These are phyloP conservation scores for Pythium apleroticum DNA, from an alignment of 352 stramenopile genomes.

Conservation along the genomic window DNA sequence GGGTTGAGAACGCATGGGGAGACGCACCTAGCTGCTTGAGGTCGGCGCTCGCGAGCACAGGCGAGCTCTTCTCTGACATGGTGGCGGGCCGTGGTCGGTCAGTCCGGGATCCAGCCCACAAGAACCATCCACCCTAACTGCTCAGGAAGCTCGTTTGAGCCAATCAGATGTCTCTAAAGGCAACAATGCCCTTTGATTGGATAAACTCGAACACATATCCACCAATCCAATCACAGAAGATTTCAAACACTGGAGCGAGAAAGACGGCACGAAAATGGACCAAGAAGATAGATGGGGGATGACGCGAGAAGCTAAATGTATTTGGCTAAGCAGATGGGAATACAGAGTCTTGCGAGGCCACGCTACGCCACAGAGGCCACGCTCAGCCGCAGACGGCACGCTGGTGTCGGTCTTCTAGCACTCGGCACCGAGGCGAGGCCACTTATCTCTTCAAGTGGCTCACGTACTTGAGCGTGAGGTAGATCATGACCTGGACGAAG, in stretches of 20 bases:
- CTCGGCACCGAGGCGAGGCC: not conserved
- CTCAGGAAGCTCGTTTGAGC: not conserved
- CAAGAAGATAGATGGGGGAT: not conserved
- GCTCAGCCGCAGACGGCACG: too few relatives aligned
- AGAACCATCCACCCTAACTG: constrained; percentile 20
- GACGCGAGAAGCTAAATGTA: not conserved
- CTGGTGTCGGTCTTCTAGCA: not conserved
- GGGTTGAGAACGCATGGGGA: not conserved
- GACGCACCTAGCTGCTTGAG: constrained; percentile 20
- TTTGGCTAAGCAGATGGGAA: not conserved
- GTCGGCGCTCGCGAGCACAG: constrained; percentile 21
- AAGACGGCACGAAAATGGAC: not conserved
- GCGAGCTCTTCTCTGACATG: constrained; percentile 21
- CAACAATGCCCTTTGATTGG: not conserved
- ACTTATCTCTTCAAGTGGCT: constrained; percentile 67
- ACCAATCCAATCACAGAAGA: not conserved
- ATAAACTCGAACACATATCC: not conserved
- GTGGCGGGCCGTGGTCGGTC: not conserved
- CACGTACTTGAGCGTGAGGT: constrained; percentile 66
- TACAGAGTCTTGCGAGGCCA: not conserved
- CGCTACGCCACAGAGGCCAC: not conserved
- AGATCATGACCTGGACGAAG: constrained; percentile 53
- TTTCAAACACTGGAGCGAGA: not conserved
- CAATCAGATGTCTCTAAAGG: constrained; percentile 1
- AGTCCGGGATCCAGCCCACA: constrained; percentile 8